These are phyloP conservation scores for Penicillium psychrosexuale DNA, from an alignment of 2,329 filamentous ascomycete genomes.

Conservation along the genomic window DNA sequence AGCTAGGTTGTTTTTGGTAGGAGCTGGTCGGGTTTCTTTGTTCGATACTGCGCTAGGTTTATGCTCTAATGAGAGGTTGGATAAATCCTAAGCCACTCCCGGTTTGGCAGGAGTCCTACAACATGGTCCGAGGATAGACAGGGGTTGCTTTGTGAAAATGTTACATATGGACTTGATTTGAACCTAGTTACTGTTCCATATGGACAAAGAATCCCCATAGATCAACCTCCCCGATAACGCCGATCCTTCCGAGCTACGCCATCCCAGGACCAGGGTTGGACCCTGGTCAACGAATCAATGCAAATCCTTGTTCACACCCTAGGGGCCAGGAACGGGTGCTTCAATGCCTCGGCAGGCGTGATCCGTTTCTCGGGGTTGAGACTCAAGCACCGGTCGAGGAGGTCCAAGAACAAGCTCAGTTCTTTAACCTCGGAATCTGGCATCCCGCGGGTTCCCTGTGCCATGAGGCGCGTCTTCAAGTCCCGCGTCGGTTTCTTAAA, in stretches of 20 bases:
- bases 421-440: conserved; percentile 72
- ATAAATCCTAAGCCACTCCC: not conserved
- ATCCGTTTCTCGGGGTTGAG: conserved; percentile 92
- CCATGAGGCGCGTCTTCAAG: conserved; percentile 72
- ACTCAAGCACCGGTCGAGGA: conserved; percentile 82
- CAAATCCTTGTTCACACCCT: conserved; percentile 17
- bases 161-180: not conserved
- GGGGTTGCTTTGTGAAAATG: not conserved
- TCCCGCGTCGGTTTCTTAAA: conserved; percentile 72
- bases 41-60: not conserved
- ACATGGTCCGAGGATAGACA: not conserved
- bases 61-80: not conserved
- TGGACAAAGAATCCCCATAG: not conserved
- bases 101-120: not conserved
- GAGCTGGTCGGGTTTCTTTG: not conserved
- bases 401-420: conserved; percentile 76
- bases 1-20: not conserved
- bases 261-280: not conserved
- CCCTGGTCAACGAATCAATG: not conserved
- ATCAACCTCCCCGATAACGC: not conserved
- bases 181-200: not conserved
- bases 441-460: conserved; percentile 69
- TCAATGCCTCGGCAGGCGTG: conserved; percentile 78
- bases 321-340: conserved; percentile 77
- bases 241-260: not conserved